phyloP scores from a whole-genome alignment of 352 stramenopile species.

The Globisporangium nunn region DNA sequence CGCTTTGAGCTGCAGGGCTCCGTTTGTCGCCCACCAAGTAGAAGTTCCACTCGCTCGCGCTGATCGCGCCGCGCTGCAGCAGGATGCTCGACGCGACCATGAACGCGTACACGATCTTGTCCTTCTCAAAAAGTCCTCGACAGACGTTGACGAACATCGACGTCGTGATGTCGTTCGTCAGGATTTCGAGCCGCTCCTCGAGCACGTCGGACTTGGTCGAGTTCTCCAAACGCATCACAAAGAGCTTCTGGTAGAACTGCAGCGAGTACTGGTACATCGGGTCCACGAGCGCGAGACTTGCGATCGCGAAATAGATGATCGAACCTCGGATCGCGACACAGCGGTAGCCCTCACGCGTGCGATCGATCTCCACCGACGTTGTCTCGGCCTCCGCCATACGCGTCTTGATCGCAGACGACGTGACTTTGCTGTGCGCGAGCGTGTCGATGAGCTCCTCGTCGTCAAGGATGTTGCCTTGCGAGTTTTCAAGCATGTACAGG shows the following conservation, averaged over 20 bases:
- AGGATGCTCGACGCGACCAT: conserved; percentile 89
- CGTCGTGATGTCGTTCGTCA: conserved; percentile 89
- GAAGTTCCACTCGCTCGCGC: conserved; percentile 75
- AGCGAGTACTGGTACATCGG: conserved; percentile 95
- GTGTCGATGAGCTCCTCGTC: conserved; percentile 92
- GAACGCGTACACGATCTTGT: conserved; percentile 94
- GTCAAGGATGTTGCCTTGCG: conserved; percentile 91
- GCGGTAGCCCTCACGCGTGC: conserved; percentile 88
- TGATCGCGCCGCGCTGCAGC: conserved; percentile 66
- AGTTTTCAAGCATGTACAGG: conserved; percentile 90
- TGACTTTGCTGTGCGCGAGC: conserved; percentile 87
- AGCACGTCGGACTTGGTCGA: conserved; percentile 79
- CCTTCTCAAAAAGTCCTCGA: conserved; percentile 91
- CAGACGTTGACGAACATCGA: conserved; percentile 94
- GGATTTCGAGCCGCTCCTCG: conserved; percentile 75
- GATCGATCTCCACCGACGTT: conserved; percentile 88
- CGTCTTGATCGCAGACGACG: conserved; percentile 85
- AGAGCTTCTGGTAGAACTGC: conserved; percentile 92
- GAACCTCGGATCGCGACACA: conserved; percentile 86
- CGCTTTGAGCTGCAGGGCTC: conserved; percentile 38
- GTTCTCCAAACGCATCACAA: conserved; percentile 83
- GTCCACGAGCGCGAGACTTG: conserved; percentile 87
- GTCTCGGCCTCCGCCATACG: conserved; percentile 87
- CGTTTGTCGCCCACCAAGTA: conserved; percentile 87
- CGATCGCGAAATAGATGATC: conserved; percentile 94